A percentile compares a stretch with the other conserved stretches of the same genome.
Conservation (phyloP, 2,329 filamentous ascomycete species). For the Epichloe elymi region DNA sequence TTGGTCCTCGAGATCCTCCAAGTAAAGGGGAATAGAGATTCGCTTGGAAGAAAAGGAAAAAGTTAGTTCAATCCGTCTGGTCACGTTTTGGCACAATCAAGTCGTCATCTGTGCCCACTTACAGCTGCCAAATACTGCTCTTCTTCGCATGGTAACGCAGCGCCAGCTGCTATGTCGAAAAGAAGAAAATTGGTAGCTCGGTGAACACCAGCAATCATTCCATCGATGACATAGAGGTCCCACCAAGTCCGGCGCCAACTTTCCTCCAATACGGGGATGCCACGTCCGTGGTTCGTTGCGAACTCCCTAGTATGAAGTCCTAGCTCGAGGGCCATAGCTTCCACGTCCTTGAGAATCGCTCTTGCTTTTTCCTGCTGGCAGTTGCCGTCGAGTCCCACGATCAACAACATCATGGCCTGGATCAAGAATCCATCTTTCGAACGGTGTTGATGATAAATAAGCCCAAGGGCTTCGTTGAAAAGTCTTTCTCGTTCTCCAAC, state of each 20-base stretch:
- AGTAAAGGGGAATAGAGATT: conserved; percentile 45
- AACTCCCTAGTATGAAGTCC: conserved; percentile 61
- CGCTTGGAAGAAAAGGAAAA: conserved; percentile 25
- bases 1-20: conserved; percentile 63
- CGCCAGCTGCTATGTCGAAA: conserved; percentile 53
- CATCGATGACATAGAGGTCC: conserved; percentile 70
- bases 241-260: conserved; percentile 86
- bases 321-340: conserved; percentile 61
- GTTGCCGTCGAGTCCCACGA: conserved; percentile 66
- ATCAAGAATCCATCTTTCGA: conserved; percentile 50
- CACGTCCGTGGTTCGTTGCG: conserved; percentile 48
- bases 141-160: conserved; percentile 72
- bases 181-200: conserved; percentile 57
- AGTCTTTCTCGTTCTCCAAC: conserved; percentile 31
- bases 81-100: background rate
- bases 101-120: conserved; percentile 16
- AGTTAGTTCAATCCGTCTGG: conserved; percentile 2
- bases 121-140: conserved; percentile 51
- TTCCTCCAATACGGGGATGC: conserved; percentile 60
- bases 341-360: conserved; percentile 52
- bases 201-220: conserved; percentile 71
- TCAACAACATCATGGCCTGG: conserved; percentile 64
- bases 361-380: conserved; percentile 58
- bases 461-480: conserved; percentile 43
- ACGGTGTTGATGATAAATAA: conserved; percentile 32